Evolutionary conservation across 768 basidiomycete genomes (phyloP), one percentile per base, ranked within the genome.

Genomic region (Imleria badia): DNA sequence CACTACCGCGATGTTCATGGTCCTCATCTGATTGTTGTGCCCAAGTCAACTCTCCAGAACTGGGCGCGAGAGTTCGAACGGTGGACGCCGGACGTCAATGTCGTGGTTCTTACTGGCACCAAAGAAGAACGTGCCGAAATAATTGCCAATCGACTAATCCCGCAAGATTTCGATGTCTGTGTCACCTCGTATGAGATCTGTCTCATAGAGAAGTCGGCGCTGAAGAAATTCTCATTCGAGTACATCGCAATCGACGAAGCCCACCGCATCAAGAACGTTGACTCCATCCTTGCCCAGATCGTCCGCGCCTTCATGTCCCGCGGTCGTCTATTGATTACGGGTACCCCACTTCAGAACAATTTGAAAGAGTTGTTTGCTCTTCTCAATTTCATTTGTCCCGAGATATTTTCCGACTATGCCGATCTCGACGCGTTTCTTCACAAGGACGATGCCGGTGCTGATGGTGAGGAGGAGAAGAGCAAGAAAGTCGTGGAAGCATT

Each of bases 221-320:
- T 98, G 58, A 93, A 92, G 73, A 96, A 96, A 71, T 92, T 98
- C 70, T 89, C 88, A 0, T 98, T 98, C 76, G 92, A 96, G 71
- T 98, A 98, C 73, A 98, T 98, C 71, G 84, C 90, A 60, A 98
- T 99, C 65, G 96, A 99, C 73, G 96, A 99, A 74, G 96, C 96
- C 1, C 96, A 99, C 67, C 89, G 97, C 22, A 99, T 99, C 81
- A 98, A 98, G 77, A 98, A 98, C 69, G 94, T 96, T 61, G 93
- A 98, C 70, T 96, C 93, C 13, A 88, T 98, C 64, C 81, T 99
- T 15, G 87, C 87, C 15, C 93, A 97, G 73, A 98, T 99, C 65
- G 93, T 98, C 45, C 84, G 96, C 45, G 77, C 89, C 3, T 98
- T 98, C 73, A 81, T 83, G 63, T 91, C 89, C 40, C 83, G 95